Evolutionary conservation across 2,329 filamentous ascomycete genomes (phyloP), one percentile per base, ranked within the genome.

Genomic region (Fusarium ramigenum): DNA sequence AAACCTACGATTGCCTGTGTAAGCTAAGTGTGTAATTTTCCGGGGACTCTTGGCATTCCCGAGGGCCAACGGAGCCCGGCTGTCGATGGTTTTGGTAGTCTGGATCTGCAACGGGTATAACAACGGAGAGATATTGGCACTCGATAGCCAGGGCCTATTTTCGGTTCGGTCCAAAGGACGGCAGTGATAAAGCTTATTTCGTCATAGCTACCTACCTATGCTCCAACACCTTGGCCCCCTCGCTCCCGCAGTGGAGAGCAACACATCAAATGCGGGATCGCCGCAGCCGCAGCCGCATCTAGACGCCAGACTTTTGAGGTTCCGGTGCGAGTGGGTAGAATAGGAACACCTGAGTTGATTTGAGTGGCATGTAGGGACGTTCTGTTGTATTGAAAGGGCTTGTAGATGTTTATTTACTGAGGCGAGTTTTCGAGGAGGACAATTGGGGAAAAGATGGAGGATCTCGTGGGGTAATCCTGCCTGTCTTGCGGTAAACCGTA

Each of bases 131-230:
- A 58, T n/a, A 49, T 25, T 58, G 18, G 40, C 16, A 30, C 52
- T 56, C 39, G 25, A 66, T 49, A 59, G 42, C 57, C 66, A 70
- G 64, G 64, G 57, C 61, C 58, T 58, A 52, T 76, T 63, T 63
- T 77, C 76, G 76, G 75, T 77, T 78, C 76, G 76, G 76, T 61
- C 76, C 76, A 78, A 78, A 66, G 76, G 76, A 78, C 72, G 73
- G 66, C 66, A 72, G 60, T 54, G 40, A 28, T 43, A 56, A 43
- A 60, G 61, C 62, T 75, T 62, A 65, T 75, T 70, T 73, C 73
- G 74, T 77, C 75, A 74, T 73, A 54, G 63, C 39, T 30, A 39
- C 9, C 40, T 28, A 39, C 37, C 11, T 39, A 44, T 57, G 58
- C 54, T 54, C 63, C 58, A 58, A 65, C 72, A 60, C 44, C 62